phyloP scores from a whole-genome alignment of 768 basidiomycete species.

The Boletus bicolor region DNA sequence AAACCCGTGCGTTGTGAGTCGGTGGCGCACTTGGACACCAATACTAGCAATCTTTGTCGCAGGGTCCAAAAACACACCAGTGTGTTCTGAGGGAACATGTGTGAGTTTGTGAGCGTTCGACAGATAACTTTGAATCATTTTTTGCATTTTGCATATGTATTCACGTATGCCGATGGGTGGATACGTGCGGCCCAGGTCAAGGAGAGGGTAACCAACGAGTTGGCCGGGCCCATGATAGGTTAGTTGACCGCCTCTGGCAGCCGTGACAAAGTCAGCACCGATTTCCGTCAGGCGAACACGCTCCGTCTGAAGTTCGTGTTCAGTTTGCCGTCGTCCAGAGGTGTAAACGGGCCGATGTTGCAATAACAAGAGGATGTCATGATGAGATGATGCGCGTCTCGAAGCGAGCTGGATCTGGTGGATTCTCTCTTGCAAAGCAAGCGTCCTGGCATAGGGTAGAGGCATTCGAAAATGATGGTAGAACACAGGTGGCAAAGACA shows the following conservation, averaged over 20 bases:
- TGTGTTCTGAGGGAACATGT: slow-evolving; percentile 67
- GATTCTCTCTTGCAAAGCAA: slow-evolving; percentile 67
- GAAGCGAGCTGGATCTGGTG: slow-evolving; percentile 62
- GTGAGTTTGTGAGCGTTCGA: slow-evolving; percentile 54
- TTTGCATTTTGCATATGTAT: slow-evolving; percentile 85
- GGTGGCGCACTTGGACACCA: slow-evolving; percentile 92
- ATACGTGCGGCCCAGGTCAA: slow-evolving; percentile 79
- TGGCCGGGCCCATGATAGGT: slow-evolving; percentile 99
- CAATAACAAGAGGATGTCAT: slow-evolving; percentile 72
- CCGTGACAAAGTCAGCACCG: slow-evolving; percentile 85
- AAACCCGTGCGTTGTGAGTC: slow-evolving; percentile 94
- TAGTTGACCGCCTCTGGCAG: slow-evolving; percentile 85
- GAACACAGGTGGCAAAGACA: slow-evolving; percentile 56
- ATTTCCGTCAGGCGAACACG: slow-evolving; percentile 60
- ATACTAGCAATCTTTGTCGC: slow-evolving; percentile 90
- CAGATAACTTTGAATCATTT: slow-evolving; percentile 62
- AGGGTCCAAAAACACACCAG: slow-evolving; percentile 85
- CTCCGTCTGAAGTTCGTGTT: slow-evolving; percentile 57
- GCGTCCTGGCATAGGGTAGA: slow-evolving; percentile 67
- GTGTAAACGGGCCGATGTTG: slow-evolving; percentile 96
- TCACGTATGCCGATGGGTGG: slow-evolving; percentile 71
- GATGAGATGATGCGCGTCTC: slow-evolving; percentile 45
- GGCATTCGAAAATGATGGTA: slow-evolving; percentile 80
- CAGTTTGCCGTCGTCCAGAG: slow-evolving; percentile 81
- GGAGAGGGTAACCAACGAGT: slow-evolving; percentile 90